Evolutionary conservation across 2,329 filamentous ascomycete genomes (phyloP).

Genomic region (Paramyrothecium sp.): DNA sequence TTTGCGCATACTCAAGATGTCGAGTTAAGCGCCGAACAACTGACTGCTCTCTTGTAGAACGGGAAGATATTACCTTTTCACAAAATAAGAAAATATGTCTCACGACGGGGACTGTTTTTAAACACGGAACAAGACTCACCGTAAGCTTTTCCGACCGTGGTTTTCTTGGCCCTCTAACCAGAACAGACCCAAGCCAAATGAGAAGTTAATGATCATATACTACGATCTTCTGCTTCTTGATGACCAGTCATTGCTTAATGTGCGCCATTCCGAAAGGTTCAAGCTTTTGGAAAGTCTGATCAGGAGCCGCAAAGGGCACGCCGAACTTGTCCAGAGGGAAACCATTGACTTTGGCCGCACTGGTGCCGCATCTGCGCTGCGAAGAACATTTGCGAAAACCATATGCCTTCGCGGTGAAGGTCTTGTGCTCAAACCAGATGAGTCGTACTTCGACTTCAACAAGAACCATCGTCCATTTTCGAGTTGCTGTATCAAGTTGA

Average conservation of each 20-base stretch:
- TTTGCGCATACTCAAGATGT: not conserved
- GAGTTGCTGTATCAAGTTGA: constrained; percentile 73
- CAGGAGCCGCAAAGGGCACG: constrained; percentile 53
- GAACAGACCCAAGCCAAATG: constrained; percentile 44
- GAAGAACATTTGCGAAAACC: constrained; percentile 64
- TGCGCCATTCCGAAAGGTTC: constrained; percentile 58
- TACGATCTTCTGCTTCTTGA: constrained; percentile 58
- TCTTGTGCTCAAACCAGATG: constrained; percentile 75
- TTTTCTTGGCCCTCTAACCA: constrained; percentile 11
- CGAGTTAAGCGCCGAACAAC: not conserved
- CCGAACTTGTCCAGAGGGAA: constrained; percentile 65
- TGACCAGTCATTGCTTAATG: constrained; percentile 46
- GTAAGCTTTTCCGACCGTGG: constrained; percentile 35
- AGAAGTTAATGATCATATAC: constrained; percentile 63
- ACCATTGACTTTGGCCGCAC: constrained; percentile 62
- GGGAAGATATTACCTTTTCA: constrained; percentile 72
- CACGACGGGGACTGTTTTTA: constrained; percentile 68
- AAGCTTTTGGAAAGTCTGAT: constrained; percentile 57
- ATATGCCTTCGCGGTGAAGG: constrained; percentile 72
- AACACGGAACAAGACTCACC: constrained; percentile 68
- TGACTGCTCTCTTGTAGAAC: constrained; percentile 34
- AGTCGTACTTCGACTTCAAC: constrained; percentile 69
- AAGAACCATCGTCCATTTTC: constrained; percentile 32
- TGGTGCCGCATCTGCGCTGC: constrained; percentile 52
- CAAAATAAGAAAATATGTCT: constrained; percentile 78